Percentiles rank a stretch among this genome's conserved stretches.
Conservation (phyloP, 768 basidiomycete species). For the Tulasnella sp. region DNA sequence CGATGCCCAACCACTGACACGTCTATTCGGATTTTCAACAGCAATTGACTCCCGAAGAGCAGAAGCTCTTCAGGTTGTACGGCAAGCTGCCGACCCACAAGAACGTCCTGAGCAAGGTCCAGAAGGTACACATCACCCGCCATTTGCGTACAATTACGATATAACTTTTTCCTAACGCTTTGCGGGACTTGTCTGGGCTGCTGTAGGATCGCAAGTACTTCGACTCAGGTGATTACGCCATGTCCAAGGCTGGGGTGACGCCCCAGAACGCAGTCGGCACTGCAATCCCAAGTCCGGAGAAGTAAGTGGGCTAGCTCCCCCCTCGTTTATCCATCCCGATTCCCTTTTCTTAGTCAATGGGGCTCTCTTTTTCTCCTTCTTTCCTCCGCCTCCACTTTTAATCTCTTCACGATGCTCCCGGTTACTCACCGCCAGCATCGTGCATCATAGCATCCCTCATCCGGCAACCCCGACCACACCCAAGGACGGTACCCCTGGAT, state of each 20-base stretch:
- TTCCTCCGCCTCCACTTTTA: background rate
- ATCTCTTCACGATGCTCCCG: background rate
- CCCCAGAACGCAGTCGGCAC: constrained; percentile 88
- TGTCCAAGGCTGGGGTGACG: constrained; percentile 90
- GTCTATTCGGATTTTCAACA: constrained; percentile 11
- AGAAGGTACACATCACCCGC: constrained; percentile 61
- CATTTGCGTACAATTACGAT: background rate
- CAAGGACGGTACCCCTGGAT: background rate
- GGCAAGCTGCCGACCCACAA: constrained; percentile 93
- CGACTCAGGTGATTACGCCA: constrained; percentile 97
- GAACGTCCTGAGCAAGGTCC: constrained; percentile 90
- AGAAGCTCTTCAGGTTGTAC: constrained; percentile 90
- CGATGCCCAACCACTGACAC: constrained; percentile 31
- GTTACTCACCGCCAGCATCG: constrained; percentile 2
- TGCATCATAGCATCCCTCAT: constrained; percentile 6
- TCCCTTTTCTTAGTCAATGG: background rate
- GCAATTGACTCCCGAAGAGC: constrained; percentile 75
- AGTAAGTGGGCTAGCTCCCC: constrained; percentile 51
- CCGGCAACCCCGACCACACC: constrained; percentile 24
- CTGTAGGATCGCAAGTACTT: constrained; percentile 96
- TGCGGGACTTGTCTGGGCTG: background rate
- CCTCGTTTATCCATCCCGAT: constrained; percentile 27
- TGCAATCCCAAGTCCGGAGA: constrained; percentile 96
- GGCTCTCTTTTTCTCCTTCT: background rate
- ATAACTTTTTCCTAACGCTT: background rate